Conservation (phyloP, 257 asterid species). For the Plantago major region DNA sequence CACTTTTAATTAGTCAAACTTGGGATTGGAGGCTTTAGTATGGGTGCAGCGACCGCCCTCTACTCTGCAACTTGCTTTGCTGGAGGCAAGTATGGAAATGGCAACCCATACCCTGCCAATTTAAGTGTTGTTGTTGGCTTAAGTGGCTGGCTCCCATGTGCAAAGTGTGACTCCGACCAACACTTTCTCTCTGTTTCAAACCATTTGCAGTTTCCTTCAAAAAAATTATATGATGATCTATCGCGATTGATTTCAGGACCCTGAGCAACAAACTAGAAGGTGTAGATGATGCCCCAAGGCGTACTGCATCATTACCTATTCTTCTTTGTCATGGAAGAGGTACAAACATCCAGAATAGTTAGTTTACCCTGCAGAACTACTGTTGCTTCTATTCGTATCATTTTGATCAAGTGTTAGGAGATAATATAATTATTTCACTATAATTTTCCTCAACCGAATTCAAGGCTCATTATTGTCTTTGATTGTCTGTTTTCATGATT, state of each 20-base stretch:
- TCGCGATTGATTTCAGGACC: slow-evolving; percentile 36
- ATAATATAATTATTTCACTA: background rate
- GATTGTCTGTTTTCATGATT: too few species aligned
- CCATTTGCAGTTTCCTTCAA: background rate
- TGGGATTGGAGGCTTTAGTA: slow-evolving; percentile 89
- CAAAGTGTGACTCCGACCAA: slow-evolving; percentile 46
- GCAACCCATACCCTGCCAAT: slow-evolving; percentile 53
- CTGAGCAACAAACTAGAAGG: slow-evolving; percentile 44
- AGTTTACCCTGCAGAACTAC: slow-evolving; percentile 3
- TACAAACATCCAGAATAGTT: slow-evolving; percentile 19
- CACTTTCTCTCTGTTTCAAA: slow-evolving; percentile 4
- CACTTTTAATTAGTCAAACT: slow-evolving; percentile 52
- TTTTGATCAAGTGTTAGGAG: background rate
- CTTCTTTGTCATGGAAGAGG: slow-evolving; percentile 86
- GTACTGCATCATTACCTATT: slow-evolving; percentile 78
- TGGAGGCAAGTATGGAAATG: slow-evolving; percentile 61
- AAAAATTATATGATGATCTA: background rate
- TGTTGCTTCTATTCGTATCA: background rate
- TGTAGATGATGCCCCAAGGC: slow-evolving; percentile 47
- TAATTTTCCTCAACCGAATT: too few species aligned
- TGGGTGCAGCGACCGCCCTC: slow-evolving; percentile 87
- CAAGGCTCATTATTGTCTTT: too few species aligned
- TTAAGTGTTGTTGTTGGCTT: slow-evolving; percentile 75
- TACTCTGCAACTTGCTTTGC: slow-evolving; percentile 72
- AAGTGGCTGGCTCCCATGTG: slow-evolving; percentile 97